Conservation (phyloP, 2,329 filamentous ascomycete genomes). For the Macrophomina tecta region DNA sequence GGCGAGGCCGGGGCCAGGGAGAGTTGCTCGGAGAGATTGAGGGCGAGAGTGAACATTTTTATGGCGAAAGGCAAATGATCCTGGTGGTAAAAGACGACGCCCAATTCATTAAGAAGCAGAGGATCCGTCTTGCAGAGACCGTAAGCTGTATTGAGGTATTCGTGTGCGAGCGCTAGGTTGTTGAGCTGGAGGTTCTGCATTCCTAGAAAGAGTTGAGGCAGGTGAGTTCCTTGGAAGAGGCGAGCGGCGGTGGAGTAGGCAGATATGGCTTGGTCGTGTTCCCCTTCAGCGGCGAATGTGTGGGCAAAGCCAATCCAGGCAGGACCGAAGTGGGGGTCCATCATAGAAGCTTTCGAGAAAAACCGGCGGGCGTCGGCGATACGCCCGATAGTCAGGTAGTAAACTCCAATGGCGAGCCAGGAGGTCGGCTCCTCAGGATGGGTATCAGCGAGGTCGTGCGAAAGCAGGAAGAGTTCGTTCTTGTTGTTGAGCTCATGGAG, state of each 20-base stretch:
- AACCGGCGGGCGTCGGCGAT: constrained; percentile 93
- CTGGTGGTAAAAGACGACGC: constrained; percentile 94
- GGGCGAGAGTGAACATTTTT: constrained; percentile 76
- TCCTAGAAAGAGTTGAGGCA: constrained; percentile 92
- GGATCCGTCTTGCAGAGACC: constrained; percentile 83
- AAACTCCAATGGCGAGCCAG: constrained; percentile 93
- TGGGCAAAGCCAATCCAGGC: constrained; percentile 99
- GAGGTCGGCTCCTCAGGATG: constrained; percentile 90
- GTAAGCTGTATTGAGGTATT: constrained; percentile 92
- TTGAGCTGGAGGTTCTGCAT: constrained; percentile 98
- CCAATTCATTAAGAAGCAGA: constrained; percentile 91
- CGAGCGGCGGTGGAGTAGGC: constrained; percentile 95
- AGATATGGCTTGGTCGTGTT: constrained; percentile 97
- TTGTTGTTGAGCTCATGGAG: constrained; percentile 86
- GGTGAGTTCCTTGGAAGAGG: constrained; percentile 94
- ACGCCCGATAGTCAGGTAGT: constrained; percentile 88
- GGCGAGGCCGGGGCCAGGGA: constrained; percentile 71
- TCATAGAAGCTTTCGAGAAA: constrained; percentile 96
- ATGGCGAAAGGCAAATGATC: constrained; percentile 77
- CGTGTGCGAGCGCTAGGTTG: constrained; percentile 90
- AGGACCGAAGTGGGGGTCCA: constrained; percentile 96
- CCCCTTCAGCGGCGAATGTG: constrained; percentile 95
- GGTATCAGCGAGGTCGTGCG: constrained; percentile 89
- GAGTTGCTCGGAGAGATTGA: constrained; percentile 79
- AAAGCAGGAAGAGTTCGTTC: constrained; percentile 87